Conservation (phyloP, 1,139 yeast genomes). For the Pneumocystis canis region DNA sequence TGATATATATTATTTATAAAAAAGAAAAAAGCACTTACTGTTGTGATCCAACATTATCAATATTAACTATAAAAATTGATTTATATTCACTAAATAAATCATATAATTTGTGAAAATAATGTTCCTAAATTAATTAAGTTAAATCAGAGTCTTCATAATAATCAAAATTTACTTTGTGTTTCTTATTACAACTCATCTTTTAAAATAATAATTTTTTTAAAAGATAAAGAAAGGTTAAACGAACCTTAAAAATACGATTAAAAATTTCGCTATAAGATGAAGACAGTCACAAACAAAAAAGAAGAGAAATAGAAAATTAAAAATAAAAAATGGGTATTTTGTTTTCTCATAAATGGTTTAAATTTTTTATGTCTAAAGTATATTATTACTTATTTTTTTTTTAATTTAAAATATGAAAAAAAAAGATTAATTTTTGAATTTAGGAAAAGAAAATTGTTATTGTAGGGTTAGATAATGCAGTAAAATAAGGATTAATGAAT, state of each 20-base stretch:
- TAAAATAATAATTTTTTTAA: too few relatives aligned
- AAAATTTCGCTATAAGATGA: background rate
- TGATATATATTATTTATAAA: background rate
- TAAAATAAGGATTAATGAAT: background rate
- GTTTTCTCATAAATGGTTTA: background rate
- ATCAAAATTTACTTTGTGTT: background rate
- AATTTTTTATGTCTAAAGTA: background rate
- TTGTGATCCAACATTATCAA: background rate
- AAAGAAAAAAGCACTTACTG: background rate
- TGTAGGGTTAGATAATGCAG: background rate
- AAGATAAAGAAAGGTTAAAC: too few relatives aligned
- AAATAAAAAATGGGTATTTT: background rate
- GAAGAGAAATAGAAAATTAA: background rate
- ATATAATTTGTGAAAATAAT: background rate
- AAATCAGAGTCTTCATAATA: too few relatives aligned
- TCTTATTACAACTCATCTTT: background rate
- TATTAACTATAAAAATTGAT: background rate
- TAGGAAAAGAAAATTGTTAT: background rate
- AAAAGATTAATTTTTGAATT: background rate
- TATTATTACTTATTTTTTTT: background rate
- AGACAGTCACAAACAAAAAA: background rate
- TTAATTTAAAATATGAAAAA: background rate
- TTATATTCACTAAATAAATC: background rate
- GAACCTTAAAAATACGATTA: background rate
- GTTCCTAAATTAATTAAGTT: background rate